Evolutionary conservation across 768 basidiomycete species (phyloP).

Genomic region (Lactarius sanguifluus): DNA sequence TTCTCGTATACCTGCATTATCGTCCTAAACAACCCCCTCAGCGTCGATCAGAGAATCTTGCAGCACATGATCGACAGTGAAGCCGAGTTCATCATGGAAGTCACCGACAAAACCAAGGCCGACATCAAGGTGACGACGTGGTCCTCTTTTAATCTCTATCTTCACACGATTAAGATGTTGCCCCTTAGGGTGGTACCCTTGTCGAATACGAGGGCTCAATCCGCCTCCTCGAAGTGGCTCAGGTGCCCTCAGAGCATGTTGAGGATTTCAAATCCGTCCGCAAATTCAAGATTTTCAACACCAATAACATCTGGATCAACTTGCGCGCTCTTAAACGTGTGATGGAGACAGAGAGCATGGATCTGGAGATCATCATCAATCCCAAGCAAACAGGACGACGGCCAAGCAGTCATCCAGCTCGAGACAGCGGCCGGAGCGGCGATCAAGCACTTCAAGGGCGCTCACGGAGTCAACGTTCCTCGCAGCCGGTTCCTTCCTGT

Average conservation of each 20-base stretch:
- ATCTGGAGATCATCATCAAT: slow-evolving; percentile 81
- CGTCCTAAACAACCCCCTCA: slow-evolving; percentile 29
- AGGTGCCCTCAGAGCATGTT: slow-evolving; percentile 69
- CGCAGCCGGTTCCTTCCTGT: slow-evolving; percentile 70
- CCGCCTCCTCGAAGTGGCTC: slow-evolving; percentile 73
- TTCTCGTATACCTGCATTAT: not conserved
- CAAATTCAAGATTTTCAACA: slow-evolving; percentile 83
- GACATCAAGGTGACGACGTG: slow-evolving; percentile 53
- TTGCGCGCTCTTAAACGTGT: slow-evolving; percentile 67
- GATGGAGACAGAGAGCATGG: slow-evolving; percentile 65
- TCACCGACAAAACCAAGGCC: slow-evolving; percentile 82
- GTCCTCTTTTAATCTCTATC: not conserved
- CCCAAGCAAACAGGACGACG: slow-evolving; percentile 68
- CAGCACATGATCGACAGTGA: slow-evolving; percentile 63
- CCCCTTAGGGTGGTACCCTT: slow-evolving; percentile 54
- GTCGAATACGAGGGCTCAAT: slow-evolving; percentile 68
- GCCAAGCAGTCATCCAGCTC: slow-evolving; percentile 71
- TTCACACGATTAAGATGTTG: not conserved
- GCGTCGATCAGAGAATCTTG: slow-evolving; percentile 67
- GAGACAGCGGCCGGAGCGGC: slow-evolving; percentile 77
- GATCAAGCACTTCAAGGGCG: slow-evolving; percentile 68
- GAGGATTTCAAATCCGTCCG: slow-evolving; percentile 74
- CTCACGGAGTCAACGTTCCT: slow-evolving; percentile 72
- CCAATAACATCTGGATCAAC: slow-evolving; percentile 64
- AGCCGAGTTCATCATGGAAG: slow-evolving; percentile 72